Evolutionary conservation across 139 green algal genomes (phyloP).

Genomic region (Coelastrella sp.): DNA sequence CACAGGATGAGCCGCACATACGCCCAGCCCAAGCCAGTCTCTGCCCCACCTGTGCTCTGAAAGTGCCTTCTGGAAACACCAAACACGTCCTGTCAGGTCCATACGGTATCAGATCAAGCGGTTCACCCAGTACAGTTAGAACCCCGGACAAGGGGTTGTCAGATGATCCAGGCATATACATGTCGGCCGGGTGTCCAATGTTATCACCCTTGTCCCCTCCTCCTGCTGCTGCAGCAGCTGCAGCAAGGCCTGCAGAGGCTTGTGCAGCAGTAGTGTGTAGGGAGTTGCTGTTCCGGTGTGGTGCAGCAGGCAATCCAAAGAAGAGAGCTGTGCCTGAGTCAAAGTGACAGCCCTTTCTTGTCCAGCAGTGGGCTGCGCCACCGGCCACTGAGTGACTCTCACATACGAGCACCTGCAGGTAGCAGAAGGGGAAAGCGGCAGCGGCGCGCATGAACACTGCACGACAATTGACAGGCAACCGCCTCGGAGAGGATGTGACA

Average conservation of each 20-base stretch:
- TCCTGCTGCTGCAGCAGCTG: slow-evolving; percentile 2
- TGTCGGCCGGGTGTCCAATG: not conserved
- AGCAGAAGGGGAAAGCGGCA: not conserved
- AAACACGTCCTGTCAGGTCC: slow-evolving; percentile 64
- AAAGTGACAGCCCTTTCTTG: slow-evolving; percentile 65
- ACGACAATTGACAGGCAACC: too few species aligned
- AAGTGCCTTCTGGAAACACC: slow-evolving; percentile 72
- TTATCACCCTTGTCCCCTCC: too few species aligned
- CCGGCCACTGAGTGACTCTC: slow-evolving; percentile 64
- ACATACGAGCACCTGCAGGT: not conserved
- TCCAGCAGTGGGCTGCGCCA: slow-evolving; percentile 67
- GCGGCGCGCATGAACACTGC: too few species aligned
- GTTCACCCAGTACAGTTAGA: slow-evolving; percentile 49
- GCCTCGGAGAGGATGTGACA: too few species aligned
- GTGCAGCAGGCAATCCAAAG: slow-evolving; percentile 51
- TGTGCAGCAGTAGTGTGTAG: slow-evolving; percentile 14
- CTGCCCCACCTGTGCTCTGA: slow-evolving; percentile 53
- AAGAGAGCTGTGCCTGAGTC: slow-evolving; percentile 74
- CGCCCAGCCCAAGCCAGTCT: too few species aligned
- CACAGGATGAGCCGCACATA: too few species aligned
- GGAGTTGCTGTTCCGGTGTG: not conserved
- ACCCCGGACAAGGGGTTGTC: slow-evolving; percentile 57
- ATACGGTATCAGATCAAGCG: slow-evolving; percentile 44
- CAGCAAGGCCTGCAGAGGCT: not conserved
- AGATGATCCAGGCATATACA: not conserved